Conservation (phyloP, 495 filamentous ascomycete genomes). For the Lasiosphaeria ovina region DNA sequence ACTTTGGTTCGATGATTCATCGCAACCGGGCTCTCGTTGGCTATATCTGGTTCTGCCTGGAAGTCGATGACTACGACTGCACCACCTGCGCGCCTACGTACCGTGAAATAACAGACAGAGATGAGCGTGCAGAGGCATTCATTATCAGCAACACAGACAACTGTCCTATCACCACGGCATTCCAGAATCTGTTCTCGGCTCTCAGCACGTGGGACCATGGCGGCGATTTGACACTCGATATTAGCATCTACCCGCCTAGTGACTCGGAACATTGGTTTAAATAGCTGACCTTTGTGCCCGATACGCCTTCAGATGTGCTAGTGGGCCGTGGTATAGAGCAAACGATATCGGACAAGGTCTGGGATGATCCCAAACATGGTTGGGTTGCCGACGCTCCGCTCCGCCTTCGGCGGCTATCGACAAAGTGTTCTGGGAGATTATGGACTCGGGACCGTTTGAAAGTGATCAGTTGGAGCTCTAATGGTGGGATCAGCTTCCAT, state of each 20-base stretch:
- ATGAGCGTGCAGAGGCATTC: slow-evolving; percentile 11
- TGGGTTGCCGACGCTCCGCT: slow-evolving; percentile 28
- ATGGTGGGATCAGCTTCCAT: slow-evolving; percentile 35
- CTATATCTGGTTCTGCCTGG: slow-evolving; percentile 40
- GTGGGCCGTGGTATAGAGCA: slow-evolving; percentile 1
- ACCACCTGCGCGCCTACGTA: slow-evolving; percentile 20
- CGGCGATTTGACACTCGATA: slow-evolving; percentile 38
- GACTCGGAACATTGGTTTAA: slow-evolving; percentile 39
- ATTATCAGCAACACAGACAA: slow-evolving; percentile 23
- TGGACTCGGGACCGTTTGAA: slow-evolving; percentile 27
- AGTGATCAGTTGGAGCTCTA: slow-evolving; percentile 23
- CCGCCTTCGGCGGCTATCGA: slow-evolving; percentile 19
- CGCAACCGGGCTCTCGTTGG: slow-evolving; percentile 36
- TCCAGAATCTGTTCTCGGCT: slow-evolving; percentile 35
- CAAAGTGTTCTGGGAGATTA: slow-evolving; percentile 27
- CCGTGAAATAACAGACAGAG: neutral
- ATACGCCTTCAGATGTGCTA: slow-evolving; percentile 15
- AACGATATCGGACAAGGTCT: slow-evolving; percentile 22
- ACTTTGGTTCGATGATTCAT: slow-evolving; percentile 33
- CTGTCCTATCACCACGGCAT: slow-evolving; percentile 29
- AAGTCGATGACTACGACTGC: slow-evolving; percentile 36
- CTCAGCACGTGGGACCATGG: slow-evolving; percentile 38
- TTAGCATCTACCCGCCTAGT: slow-evolving; percentile 40
- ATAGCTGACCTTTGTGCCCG: slow-evolving; percentile 33
- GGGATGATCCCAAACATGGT: slow-evolving; percentile 29